Base-by-base conservation (phyloP, 495 filamentous ascomycete genomes). In the Xylaria scruposa region DNA sequence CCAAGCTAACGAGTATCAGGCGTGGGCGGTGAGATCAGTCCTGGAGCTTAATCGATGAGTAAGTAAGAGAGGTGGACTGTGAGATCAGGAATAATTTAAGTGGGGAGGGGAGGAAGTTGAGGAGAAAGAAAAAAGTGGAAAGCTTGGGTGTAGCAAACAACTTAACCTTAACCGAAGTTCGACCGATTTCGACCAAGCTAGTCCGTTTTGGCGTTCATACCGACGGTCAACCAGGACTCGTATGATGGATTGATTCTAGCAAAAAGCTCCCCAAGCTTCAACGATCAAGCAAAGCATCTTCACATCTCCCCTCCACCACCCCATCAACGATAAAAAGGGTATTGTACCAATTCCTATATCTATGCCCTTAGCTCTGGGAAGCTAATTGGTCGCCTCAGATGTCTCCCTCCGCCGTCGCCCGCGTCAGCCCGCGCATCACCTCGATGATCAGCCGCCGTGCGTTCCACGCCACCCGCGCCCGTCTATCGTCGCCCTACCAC, bases 401-500 rank as follows among this genome's bases (percentile, higher is more conserved):
- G 94, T 88, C 95, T 85, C 86, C 94, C 81, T 89, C 92, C 77
- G 92, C 88, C 81, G 7, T 71, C 46, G 81, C 91, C 84, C 93
- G 93, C 80, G 84, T 85, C 74, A 81, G 85, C 74, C 75, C 77
- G 77, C 77, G 77, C 77, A 89, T 89, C 81, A 85, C 87, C 82
- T 84, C 87, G 65, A 78, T 90, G 77, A 88, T 94, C 83, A 89
- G 91, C 88, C 93, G 95, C 85, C 95, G 96, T 80, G 94, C 92
- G 84, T 97, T 99, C 90, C 91, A 94, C 83, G 90, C 93, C 80
- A 97, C 95, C 81, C 91, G 93, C 74, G 84, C 92, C 81, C 95
- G 92, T 83, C 84, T 96, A 75, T 89, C 88, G 70, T 96, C 93
- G 79, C 94, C 94, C 36, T 97, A 97, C 89, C 96, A 99, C 88